phyloP scores from a whole-genome alignment of 1,284 basidiomycete genomes.

The Malassezia arunalokei region DNA sequence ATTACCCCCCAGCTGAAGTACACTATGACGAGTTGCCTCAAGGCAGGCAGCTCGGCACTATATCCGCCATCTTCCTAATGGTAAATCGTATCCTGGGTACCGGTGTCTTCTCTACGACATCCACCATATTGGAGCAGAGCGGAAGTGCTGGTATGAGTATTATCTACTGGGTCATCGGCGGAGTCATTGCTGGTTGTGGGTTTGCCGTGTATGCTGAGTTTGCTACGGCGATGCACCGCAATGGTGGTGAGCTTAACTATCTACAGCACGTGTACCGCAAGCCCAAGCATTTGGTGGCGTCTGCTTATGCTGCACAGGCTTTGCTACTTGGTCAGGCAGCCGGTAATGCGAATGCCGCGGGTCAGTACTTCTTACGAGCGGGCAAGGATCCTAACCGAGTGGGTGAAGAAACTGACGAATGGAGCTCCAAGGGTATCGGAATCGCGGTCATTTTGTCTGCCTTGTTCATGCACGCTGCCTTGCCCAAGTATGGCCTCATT shows the following conservation, averaged over 20 bases:
- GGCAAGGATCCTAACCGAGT: slow-evolving; percentile 23
- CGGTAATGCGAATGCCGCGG: slow-evolving; percentile 54
- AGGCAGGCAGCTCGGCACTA: slow-evolving; percentile 39
- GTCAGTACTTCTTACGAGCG: slow-evolving; percentile 52
- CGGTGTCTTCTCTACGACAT: slow-evolving; percentile 64
- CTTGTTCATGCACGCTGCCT: slow-evolving; percentile 53
- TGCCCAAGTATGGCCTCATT: slow-evolving; percentile 54
- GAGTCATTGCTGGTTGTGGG: slow-evolving; percentile 53
- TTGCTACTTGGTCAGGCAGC: slow-evolving; percentile 56
- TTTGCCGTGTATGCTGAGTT: slow-evolving; percentile 60
- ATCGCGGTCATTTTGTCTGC: slow-evolving; percentile 51
- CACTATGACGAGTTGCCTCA: slow-evolving; percentile 16
- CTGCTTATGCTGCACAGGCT: slow-evolving; percentile 55
- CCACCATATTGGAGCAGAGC: slow-evolving; percentile 56
- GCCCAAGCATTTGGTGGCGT: slow-evolving; percentile 57
- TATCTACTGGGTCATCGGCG: slow-evolving; percentile 60
- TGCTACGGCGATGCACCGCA: slow-evolving; percentile 59
- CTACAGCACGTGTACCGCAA: slow-evolving; percentile 58
- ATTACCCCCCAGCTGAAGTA: neutral
- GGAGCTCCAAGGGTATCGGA: slow-evolving; percentile 55
- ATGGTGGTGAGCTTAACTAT: slow-evolving; percentile 64
- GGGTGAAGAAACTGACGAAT: slow-evolving; percentile 48
- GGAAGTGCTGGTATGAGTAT: slow-evolving; percentile 53
- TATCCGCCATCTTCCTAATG: slow-evolving; percentile 58
- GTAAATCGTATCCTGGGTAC: slow-evolving; percentile 68